Evolutionary conservation across 2,329 filamentous ascomycete species (phyloP).

Genomic region (Scorias spongiosa): DNA sequence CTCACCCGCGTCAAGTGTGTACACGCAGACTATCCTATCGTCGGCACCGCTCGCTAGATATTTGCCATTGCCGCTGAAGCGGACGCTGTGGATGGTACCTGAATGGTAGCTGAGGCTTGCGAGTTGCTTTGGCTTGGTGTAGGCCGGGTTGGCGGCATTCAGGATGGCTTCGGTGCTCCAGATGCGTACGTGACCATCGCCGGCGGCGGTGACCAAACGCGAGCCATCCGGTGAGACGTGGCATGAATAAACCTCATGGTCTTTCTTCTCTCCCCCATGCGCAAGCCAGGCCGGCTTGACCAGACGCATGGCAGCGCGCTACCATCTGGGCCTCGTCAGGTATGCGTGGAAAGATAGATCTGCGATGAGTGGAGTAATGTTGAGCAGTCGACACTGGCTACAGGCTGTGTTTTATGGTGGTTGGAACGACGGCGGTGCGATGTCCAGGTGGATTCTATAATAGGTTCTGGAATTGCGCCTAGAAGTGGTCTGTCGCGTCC

Average conservation of each 20-base stretch:
- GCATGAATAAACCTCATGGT: slow-evolving; percentile 97
- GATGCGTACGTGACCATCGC: slow-evolving; percentile 92
- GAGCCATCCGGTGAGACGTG: slow-evolving; percentile 90
- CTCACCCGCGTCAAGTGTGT: slow-evolving; percentile 73
- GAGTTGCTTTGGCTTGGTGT: slow-evolving; percentile 72
- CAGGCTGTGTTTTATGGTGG: too few relatives aligned
- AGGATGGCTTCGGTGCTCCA: slow-evolving; percentile 95
- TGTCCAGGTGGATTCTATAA: too few relatives aligned
- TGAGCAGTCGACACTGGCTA: too few relatives aligned
- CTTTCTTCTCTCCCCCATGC: slow-evolving; percentile 93
- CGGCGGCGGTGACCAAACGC: slow-evolving; percentile 82
- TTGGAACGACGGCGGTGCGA: too few relatives aligned
- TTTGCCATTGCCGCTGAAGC: slow-evolving; percentile 87
- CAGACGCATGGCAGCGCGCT: slow-evolving; percentile 33
- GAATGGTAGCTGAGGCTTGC: slow-evolving; percentile 98
- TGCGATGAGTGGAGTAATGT: too few relatives aligned
- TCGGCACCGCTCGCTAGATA: slow-evolving; percentile 95
- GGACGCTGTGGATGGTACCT: slow-evolving; percentile 90
- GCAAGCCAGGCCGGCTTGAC: slow-evolving; percentile 94
- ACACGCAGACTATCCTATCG: slow-evolving; percentile 97
- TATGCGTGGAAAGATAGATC: too few relatives aligned
- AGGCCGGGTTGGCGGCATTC: slow-evolving; percentile 56
- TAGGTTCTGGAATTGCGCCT: too few relatives aligned
- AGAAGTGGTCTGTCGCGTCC: too few relatives aligned
- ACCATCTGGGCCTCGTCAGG: background rate